These are phyloP conservation scores for Aspergillus viridinutans DNA, from an alignment of 2,329 filamentous ascomycete genomes.

Conservation along the genomic window DNA sequence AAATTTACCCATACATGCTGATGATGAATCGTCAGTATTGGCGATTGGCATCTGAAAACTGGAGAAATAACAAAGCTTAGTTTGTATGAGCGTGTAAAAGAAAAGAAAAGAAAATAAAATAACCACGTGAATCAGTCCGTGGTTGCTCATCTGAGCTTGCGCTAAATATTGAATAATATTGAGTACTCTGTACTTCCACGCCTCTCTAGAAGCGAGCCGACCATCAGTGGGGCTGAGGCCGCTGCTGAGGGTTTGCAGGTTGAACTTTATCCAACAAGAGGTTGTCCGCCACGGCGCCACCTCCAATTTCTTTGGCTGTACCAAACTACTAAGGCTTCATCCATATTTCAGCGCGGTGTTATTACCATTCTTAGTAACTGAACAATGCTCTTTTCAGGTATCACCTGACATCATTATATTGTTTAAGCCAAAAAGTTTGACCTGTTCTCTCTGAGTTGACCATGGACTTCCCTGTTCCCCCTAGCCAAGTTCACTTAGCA, in stretches of 20 bases:
- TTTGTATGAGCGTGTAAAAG: background rate
- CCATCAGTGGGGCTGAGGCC: background rate
- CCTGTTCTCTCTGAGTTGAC: background rate
- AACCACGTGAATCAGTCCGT: background rate
- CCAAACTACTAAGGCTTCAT: slow-evolving; percentile 4
- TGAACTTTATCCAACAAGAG: background rate
- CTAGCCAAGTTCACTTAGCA: background rate
- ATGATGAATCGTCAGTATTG: no score
- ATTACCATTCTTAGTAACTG: slow-evolving; percentile 10
- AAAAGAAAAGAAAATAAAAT: background rate
- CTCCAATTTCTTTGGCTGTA: slow-evolving; percentile 6
- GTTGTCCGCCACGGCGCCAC: background rate
- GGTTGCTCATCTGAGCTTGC: background rate
- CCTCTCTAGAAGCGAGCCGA: background rate
- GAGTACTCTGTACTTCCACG: background rate
- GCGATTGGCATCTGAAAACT: background rate
- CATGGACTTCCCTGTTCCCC: background rate
- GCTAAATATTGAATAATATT: background rate
- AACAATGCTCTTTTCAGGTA: slow-evolving; percentile 12
- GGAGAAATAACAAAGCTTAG: background rate
- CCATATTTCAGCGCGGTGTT: slow-evolving; percentile 1
- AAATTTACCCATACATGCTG: background rate
- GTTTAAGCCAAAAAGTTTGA: slow-evolving; percentile 3
- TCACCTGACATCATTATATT: slow-evolving; percentile 6
- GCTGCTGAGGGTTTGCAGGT: background rate